A percentile compares a stretch with the other conserved stretches of the same genome.
These are phyloP conservation scores for Yarrowia alimentaria DNA, from an alignment of 805 yeast species.

Conservation along the genomic window DNA sequence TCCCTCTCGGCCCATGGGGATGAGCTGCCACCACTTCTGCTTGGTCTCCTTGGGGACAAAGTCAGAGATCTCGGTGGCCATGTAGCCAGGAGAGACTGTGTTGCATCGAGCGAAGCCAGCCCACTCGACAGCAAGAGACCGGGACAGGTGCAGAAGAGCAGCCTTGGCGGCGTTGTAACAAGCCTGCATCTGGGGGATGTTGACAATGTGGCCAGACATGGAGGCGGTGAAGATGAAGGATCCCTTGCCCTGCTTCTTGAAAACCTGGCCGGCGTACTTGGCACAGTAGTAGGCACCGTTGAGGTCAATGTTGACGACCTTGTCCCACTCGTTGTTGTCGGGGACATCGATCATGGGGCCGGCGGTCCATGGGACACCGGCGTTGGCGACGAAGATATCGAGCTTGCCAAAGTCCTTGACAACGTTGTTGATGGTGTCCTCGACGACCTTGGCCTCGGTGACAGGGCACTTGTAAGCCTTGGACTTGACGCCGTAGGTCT, in stretches of 20 bases:
- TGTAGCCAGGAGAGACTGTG: slow-evolving; percentile 83
- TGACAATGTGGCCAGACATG: slow-evolving; percentile 85
- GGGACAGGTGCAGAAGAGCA: slow-evolving; percentile 70
- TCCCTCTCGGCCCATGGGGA: slow-evolving; percentile 76
- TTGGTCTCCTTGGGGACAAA: slow-evolving; percentile 47
- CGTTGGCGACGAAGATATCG: slow-evolving; percentile 84
- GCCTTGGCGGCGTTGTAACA: slow-evolving; percentile 87
- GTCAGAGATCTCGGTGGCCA: slow-evolving; percentile 64
- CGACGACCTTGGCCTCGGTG: slow-evolving; percentile 51
- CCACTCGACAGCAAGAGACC: slow-evolving; percentile 84
- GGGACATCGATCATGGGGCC: slow-evolving; percentile 53
- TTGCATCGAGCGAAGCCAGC: slow-evolving; percentile 84
- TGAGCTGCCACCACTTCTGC: slow-evolving; percentile 50
- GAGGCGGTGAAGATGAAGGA: slow-evolving; percentile 83
- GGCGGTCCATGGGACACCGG: slow-evolving; percentile 79
- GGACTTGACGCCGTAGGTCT: slow-evolving; percentile 58
- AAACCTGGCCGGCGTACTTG: slow-evolving; percentile 66
- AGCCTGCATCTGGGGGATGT: slow-evolving; percentile 83
- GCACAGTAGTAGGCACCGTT: slow-evolving; percentile 81
- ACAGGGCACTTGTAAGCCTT: slow-evolving; percentile 66
- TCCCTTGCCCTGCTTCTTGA: slow-evolving; percentile 71
- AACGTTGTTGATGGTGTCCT: slow-evolving; percentile 49
- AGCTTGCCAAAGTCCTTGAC: slow-evolving; percentile 71
- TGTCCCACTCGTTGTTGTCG: slow-evolving; percentile 61
- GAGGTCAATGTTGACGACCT: slow-evolving; percentile 70